phyloP scores from a whole-genome alignment of 2,329 filamentous ascomycete genomes.

The Neophaeococcomyces mojaviensis region DNA sequence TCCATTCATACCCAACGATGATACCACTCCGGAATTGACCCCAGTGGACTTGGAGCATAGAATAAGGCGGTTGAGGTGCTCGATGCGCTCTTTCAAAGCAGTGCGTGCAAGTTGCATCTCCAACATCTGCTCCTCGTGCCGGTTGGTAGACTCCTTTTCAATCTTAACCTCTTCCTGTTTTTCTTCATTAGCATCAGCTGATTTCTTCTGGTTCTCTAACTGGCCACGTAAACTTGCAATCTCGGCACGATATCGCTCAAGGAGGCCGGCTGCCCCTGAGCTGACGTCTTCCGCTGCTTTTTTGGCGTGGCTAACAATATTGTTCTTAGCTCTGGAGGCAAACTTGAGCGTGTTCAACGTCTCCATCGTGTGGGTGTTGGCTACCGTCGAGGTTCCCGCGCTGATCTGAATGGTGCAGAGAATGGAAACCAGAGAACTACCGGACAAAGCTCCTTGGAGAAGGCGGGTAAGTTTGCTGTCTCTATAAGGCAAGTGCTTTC shows the following conservation, averaged over 20 bases:
- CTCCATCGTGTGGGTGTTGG: conserved; percentile 71
- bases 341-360: conserved; percentile 96
- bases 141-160: conserved; percentile 71
- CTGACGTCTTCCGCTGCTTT: conserved; percentile 83
- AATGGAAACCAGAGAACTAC: conserved; percentile 91
- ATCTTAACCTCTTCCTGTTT: conserved; percentile 60
- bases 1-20: conserved; percentile 57
- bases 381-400: conserved; percentile 62
- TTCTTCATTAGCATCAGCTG: conserved; percentile 53
- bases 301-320: conserved; percentile 94
- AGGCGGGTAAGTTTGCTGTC: conserved; percentile 95
- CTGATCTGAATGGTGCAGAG: conserved; percentile 92
- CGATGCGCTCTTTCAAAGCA: conserved; percentile 91
- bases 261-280: conserved; percentile 57
- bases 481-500: conserved; percentile 88
- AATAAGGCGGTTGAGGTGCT: conserved; percentile 91
- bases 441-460: conserved; percentile 84
- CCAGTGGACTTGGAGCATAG: conserved; percentile 92
- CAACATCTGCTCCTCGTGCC: conserved; percentile 94
- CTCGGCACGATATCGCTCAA: conserved; percentile 91
- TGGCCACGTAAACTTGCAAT: conserved; percentile 75
- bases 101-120: conserved; percentile 97
- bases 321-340: conserved; percentile 93
- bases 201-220: conserved; percentile 73
- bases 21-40: conserved; percentile 75